These are phyloP conservation scores for Annulohypoxylon bovei DNA, from an alignment of 495 filamentous ascomycete species.

Conservation along the genomic window DNA sequence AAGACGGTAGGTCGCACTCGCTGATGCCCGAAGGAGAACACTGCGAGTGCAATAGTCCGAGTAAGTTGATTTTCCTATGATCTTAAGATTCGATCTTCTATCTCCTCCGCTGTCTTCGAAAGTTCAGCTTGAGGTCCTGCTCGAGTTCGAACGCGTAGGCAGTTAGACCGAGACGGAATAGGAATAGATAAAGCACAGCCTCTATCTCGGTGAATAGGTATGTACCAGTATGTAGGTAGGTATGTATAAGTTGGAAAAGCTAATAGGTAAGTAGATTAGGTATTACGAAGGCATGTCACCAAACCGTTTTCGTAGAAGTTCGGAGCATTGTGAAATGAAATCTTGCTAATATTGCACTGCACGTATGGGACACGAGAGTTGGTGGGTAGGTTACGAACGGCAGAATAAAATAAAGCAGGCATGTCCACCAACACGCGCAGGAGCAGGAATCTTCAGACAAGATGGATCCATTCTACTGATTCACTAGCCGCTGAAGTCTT, in stretches of 20 bases:
- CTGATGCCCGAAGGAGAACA: background rate
- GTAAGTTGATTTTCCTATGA: background rate
- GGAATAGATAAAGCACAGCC: background rate
- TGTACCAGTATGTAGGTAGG: background rate
- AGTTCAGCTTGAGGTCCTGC: background rate
- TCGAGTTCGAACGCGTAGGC: background rate
- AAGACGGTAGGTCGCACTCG: background rate
- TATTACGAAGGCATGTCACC: background rate
- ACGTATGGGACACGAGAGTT: background rate
- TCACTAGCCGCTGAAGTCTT: conserved; percentile 12
- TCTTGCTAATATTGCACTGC: background rate
- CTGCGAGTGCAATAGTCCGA: background rate
- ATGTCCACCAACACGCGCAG: background rate
- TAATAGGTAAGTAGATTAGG: conserved; percentile 11
- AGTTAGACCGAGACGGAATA: conserved; percentile 1
- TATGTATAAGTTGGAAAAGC: background rate
- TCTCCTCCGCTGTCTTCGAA: background rate
- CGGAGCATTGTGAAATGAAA: background rate
- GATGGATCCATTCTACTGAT: background rate
- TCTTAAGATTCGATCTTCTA: background rate
- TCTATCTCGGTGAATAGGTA: background rate
- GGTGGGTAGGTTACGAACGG: background rate
- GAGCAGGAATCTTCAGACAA: background rate
- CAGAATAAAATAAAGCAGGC: background rate
- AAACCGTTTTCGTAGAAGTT: background rate